phyloP scores from a whole-genome alignment of 2,329 filamentous ascomycete species.

The Magnaporthiopsis poae region DNA sequence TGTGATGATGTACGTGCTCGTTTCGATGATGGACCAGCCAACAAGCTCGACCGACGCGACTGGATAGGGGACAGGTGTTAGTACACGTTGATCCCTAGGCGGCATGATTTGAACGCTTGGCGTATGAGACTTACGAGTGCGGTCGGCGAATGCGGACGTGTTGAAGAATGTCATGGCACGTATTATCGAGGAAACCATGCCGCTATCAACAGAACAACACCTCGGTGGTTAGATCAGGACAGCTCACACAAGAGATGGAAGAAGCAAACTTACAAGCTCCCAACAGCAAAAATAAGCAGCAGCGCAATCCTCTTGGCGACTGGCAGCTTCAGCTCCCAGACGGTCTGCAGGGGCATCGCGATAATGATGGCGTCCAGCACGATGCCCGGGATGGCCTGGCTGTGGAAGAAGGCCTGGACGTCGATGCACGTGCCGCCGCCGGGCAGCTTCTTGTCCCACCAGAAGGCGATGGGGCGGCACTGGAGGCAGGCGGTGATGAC shows the following conservation, averaged over 20 bases:
- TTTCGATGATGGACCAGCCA: constrained; percentile 19
- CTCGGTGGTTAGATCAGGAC: constrained; percentile 3
- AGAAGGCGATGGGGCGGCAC: constrained; percentile 16
- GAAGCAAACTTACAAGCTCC: constrained; percentile 3
- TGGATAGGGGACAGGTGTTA: background rate
- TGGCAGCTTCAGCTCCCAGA: constrained; percentile 20
- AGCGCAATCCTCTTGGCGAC: constrained; percentile 18
- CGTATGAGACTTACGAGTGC: constrained; percentile 11
- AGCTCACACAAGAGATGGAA: background rate
- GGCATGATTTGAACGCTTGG: too few species aligned
- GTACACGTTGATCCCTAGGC: background rate
- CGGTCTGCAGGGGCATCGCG: constrained; percentile 18
- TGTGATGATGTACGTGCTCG: constrained; percentile 19
- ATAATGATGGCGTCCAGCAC: constrained; percentile 20
- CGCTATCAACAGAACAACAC: constrained; percentile 10
- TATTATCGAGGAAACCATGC: constrained; percentile 16
- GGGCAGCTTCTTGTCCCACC: constrained; percentile 14
- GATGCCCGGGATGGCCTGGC: constrained; percentile 17
- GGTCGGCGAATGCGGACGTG: constrained; percentile 14
- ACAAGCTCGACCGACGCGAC: constrained; percentile 16
- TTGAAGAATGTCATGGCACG: constrained; percentile 15
- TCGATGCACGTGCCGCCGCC: constrained; percentile 15
- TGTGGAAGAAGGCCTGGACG: constrained; percentile 19
- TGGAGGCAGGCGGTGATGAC: constrained; percentile 16
- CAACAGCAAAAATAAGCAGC: constrained; percentile 19